A percentile compares a stretch with the other conserved stretches of the same genome.
These are phyloP conservation scores for Colletotrichum simmondsii DNA, from an alignment of 2,329 filamentous ascomycete species.

Conservation along the genomic window DNA sequence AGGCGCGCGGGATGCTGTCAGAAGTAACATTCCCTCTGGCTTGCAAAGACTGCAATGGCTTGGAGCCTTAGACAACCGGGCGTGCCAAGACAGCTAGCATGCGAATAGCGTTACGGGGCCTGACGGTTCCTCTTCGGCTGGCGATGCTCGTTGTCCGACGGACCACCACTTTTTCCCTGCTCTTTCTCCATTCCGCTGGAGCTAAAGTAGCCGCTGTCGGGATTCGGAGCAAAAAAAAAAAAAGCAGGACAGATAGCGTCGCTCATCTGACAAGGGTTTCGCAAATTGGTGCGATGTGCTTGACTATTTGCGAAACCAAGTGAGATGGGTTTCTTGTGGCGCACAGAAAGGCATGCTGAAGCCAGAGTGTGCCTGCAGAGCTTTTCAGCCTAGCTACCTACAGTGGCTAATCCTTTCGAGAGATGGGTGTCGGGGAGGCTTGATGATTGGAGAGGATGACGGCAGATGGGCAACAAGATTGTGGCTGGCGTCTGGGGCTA, in stretches of 20 bases:
- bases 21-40: neutral
- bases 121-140: slow-evolving; percentile 7
- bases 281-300: neutral
- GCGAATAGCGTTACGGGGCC: neutral
- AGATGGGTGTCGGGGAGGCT: neutral
- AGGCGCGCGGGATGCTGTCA: neutral
- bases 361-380: neutral
- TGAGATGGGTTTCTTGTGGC: too few species aligned
- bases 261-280: neutral
- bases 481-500: neutral
- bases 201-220: neutral
- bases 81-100: slow-evolving; percentile 6
- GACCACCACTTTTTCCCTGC: neutral
- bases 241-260: neutral
- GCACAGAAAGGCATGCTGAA: too few species aligned
- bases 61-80: neutral
- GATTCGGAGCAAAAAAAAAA: neutral
- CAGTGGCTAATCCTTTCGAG: neutral
- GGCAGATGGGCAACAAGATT: neutral
- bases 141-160: neutral
- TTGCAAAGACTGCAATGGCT: neutral
- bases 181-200: neutral
- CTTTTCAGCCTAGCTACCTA: neutral
- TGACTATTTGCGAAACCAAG: too few species aligned
- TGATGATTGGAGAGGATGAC: neutral